Evolutionary conservation across 352 stramenopile species (phyloP), one percentile per base, ranked within the genome.

Genomic region (Phytophthora colocasiae): DNA sequence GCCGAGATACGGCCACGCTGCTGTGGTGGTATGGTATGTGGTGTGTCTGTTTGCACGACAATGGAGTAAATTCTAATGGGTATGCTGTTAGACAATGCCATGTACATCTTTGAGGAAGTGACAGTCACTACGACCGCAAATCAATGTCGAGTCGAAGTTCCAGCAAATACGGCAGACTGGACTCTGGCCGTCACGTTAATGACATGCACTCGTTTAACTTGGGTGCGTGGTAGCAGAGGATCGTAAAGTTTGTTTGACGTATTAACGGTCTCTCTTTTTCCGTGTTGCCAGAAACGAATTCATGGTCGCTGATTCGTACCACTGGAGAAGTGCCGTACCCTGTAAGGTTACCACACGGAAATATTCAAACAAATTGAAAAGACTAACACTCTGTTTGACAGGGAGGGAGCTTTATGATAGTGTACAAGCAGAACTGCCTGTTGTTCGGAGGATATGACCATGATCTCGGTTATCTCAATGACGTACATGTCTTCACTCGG

Each of bases 141-240:
- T 94, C 85, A 2, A 85, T 92, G 69, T 95, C 69, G 47, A 77
- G 69, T 8, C 65, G 80, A 43, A 88, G 92, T 46, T 98, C 97
- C 75, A 93, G 92, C 31, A 93, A 97, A 43, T 99, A 99, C 67
- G 97, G 98, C 63, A 53, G 69, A 71, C 15, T 61, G 17, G 69
- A 77, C 34, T 63, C 65, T 19, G 95, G 95, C 31, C 93, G 85
- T 51, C 96, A 97, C 56, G 85, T 95, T 54, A 97, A 93, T 52
- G 97, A 99, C 75, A 98, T 99, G 74, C 93, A 99, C 66, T 91
- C 98, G 77, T 99, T 98, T 73, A 96, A 98, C 71, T 93, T 96
- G 57, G 85, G 85, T 92, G 58, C 48, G 69, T 58, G 34, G 2
- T 45, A 15, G 9, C 14, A 17, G 29, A 22, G 32, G 19, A 26